A percentile compares a stretch with the other conserved stretches of the same genome.
Evolutionary conservation across 257 asterid genomes (phyloP).

Genomic region (Nicotiana tabacum): DNA sequence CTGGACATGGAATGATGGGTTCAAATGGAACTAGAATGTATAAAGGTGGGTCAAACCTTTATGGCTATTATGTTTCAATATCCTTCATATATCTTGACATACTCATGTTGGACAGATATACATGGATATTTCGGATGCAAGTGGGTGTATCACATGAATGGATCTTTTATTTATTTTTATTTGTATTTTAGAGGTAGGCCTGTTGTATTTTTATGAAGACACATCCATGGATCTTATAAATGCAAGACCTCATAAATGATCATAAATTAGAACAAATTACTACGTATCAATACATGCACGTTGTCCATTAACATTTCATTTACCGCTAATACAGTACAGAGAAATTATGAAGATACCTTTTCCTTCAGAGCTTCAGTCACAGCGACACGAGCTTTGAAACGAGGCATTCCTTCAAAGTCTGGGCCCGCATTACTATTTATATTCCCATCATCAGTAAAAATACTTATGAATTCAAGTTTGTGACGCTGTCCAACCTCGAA

Average conservation of each 20-base stretch:
- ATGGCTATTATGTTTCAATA: not conserved
- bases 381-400: constrained; percentile 85
- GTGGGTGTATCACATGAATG: not conserved
- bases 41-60: not conserved
- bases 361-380: constrained; percentile 66
- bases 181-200: too few species aligned
- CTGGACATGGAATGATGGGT: not conserved
- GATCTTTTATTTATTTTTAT: not conserved
- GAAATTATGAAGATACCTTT: constrained; percentile 35
- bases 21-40: not conserved
- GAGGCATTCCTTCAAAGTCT: constrained; percentile 72
- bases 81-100: not conserved
- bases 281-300: not conserved
- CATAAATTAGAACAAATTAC: not conserved
- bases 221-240: not conserved
- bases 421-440: constrained; percentile 85
- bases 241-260: not conserved
- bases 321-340: not conserved
- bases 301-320: not conserved
- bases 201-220: not conserved
- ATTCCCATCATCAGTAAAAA: constrained; percentile 91
- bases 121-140: not conserved
- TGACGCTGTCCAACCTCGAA: constrained; percentile 96
- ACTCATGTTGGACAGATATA: not conserved
- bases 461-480: constrained; percentile 67